These are phyloP conservation scores for Pinus albicaulis DNA, from an alignment of 75 land plant genomes.

Conservation along the genomic window DNA sequence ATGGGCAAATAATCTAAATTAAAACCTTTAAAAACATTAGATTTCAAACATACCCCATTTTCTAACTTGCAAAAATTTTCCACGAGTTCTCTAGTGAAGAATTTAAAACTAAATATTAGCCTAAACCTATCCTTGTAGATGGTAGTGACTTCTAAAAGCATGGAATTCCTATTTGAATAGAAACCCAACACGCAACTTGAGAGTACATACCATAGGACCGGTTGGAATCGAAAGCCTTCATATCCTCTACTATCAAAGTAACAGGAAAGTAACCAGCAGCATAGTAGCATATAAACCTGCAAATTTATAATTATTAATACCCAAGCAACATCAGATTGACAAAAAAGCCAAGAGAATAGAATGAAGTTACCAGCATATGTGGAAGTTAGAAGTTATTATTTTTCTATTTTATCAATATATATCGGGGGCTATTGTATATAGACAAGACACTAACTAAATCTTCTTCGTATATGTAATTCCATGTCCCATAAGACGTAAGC, in stretches of 20 bases:
- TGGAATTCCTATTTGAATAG: too few relatives aligned
- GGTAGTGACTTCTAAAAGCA: too few relatives aligned
- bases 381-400: neutral
- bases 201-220: conserved; percentile 51
- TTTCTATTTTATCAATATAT: neutral
- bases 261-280: conserved; percentile 60
- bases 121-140: too few relatives aligned
- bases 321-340: neutral
- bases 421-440: neutral
- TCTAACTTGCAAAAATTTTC: too few relatives aligned
- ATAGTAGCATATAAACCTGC: conserved; percentile 65
- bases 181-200: neutral
- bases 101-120: too few relatives aligned
- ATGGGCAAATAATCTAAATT: too few relatives aligned
- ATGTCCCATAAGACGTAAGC: neutral
- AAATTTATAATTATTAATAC: neutral
- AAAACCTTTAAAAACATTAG: too few relatives aligned
- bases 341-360: neutral
- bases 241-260: conserved; percentile 55
- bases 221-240: conserved; percentile 55
- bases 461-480: neutral
- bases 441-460: neutral
- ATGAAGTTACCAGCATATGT: neutral
- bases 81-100: too few relatives aligned
- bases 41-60: too few relatives aligned